Percentiles rank a stretch among this genome's conserved stretches.
phyloP scores from a whole-genome alignment of 345 rosid genomes.

The Hibiscus syriacus region DNA sequence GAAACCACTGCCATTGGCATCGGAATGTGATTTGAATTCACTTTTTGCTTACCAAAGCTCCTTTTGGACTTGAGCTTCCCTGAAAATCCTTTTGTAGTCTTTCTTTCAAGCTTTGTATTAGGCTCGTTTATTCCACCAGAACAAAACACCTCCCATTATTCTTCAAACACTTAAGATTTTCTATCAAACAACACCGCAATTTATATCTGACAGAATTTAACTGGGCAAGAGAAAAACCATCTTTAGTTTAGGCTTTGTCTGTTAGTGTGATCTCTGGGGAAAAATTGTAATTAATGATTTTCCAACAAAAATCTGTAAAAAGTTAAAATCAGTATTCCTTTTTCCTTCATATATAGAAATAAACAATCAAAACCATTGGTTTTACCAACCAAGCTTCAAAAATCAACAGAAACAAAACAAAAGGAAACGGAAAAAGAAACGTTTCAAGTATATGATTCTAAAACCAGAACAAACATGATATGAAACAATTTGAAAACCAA shows the following conservation, averaged over 20 bases:
- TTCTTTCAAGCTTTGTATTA: conserved; percentile 18
- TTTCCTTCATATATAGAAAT: too few species aligned
- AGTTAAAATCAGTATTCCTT: background rate
- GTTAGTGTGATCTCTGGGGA: background rate
- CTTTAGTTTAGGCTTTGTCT: background rate
- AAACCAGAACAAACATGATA: background rate
- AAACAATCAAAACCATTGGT: background rate
- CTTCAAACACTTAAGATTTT: conserved; percentile 5
- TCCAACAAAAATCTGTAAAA: background rate
- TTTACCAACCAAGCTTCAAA: background rate
- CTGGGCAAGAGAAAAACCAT: background rate
- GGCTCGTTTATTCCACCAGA: conserved; percentile 26
- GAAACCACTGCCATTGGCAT: conserved; percentile 8
- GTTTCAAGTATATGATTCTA: background rate
- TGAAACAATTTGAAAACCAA: background rate
- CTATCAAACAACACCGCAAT: too few species aligned
- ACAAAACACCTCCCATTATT: conserved; percentile 66
- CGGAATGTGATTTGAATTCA: conserved; percentile 16
- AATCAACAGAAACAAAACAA: background rate
- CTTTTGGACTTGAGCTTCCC: conserved; percentile 33
- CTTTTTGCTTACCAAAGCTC: conserved; percentile 23
- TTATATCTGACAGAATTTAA: background rate
- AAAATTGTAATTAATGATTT: background rate
- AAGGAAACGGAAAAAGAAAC: background rate
- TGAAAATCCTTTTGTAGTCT: conserved; percentile 24